phyloP scores from a whole-genome alignment of 352 stramenopile species.

The Phytophthora quininea region DNA sequence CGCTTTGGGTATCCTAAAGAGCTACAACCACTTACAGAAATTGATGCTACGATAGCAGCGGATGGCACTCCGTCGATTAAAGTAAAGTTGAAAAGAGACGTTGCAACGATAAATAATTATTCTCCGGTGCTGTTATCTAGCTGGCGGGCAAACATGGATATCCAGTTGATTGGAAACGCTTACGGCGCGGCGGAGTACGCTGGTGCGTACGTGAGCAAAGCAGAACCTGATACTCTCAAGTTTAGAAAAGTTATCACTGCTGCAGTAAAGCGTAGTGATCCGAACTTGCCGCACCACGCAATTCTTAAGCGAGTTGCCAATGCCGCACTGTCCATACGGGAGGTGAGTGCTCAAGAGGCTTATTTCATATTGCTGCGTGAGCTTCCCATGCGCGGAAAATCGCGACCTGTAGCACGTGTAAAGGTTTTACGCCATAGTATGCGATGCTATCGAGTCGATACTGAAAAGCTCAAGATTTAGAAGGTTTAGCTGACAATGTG shows the following conservation, averaged over 20 bases:
- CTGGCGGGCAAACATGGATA: conserved; percentile 33
- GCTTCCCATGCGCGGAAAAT: background rate
- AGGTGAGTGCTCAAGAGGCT: background rate
- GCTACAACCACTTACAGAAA: background rate
- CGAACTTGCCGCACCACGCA: background rate
- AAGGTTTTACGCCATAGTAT: background rate
- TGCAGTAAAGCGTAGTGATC: conserved; percentile 6
- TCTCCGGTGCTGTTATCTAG: background rate
- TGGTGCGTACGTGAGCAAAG: conserved; percentile 32
- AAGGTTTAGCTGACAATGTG: background rate
- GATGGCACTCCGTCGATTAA: background rate
- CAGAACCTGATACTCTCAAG: background rate
- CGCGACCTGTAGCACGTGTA: background rate
- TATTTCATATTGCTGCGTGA: background rate
- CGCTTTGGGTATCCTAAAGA: conserved; percentile 12
- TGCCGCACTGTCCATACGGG: background rate
- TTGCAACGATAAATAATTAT: conserved; percentile 12
- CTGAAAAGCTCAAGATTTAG: background rate
- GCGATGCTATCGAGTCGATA: background rate
- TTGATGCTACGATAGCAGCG: background rate
- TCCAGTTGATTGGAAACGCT: conserved; percentile 30
- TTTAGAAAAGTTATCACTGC: conserved; percentile 12
- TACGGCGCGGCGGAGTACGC: conserved; percentile 30
- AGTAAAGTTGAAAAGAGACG: conserved; percentile 1
- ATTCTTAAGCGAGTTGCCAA: background rate